Conservation (phyloP, 1,284 basidiomycete genomes). For the Boletellus sp. region DNA sequence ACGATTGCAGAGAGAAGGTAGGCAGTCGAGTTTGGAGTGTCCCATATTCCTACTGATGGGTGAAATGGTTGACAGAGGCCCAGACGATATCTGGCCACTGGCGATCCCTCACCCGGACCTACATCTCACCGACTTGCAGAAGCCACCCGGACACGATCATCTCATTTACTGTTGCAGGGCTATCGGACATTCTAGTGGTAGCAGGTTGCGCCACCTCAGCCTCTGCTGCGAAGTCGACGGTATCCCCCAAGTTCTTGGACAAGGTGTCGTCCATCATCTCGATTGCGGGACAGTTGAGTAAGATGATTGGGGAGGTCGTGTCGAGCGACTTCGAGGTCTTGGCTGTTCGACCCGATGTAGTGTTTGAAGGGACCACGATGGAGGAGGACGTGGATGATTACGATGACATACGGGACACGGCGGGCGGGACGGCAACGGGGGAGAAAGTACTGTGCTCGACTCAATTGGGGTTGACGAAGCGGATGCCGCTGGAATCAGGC, state of each 20-base stretch:
- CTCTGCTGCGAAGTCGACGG: not conserved
- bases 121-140: constrained; percentile 4
- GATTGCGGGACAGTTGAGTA: constrained; percentile 5
- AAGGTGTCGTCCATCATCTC: constrained; percentile 9
- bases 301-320: constrained; percentile 12
- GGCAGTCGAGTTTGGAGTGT: not conserved
- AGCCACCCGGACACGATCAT: not conserved
- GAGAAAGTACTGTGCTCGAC: constrained; percentile 15
- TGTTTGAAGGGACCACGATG: constrained; percentile 13
- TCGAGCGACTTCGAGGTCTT: constrained; percentile 15
- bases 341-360: not conserved
- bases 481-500: constrained; percentile 7
- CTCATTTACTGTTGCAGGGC: not conserved
- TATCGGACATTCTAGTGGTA: constrained; percentile 8
- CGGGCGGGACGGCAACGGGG: not conserved
- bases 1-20: constrained; percentile 5
- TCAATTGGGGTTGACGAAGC: constrained; percentile 13
- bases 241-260: constrained; percentile 5
- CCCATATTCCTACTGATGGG: not conserved
- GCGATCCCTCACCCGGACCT: constrained; percentile 16
- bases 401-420: not conserved
- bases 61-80: not conserved
- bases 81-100: constrained; percentile 13
- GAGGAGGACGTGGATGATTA: constrained; percentile 6
- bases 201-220: constrained; percentile 4